A percentile compares a stretch with the other conserved stretches of the same genome.
Evolutionary conservation across 177 flowering plant species (phyloP).

Genomic region (Vitis hybrid): DNA sequence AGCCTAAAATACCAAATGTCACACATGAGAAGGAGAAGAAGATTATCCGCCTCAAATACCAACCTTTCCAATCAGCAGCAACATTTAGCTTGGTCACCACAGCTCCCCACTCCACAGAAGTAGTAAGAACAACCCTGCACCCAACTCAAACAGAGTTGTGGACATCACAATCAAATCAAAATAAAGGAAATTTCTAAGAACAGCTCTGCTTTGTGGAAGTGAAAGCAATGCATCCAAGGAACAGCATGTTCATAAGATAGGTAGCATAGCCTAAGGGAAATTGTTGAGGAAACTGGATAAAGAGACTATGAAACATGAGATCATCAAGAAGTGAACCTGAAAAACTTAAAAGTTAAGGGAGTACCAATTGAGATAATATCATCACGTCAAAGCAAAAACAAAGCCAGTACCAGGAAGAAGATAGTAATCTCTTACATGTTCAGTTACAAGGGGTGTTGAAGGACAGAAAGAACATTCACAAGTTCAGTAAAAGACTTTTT

Average conservation of each 20-base stretch:
- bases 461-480: no score
- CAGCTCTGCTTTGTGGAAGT: neutral
- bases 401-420: no score
- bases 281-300: neutral
- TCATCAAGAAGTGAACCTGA: no score
- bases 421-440: no score
- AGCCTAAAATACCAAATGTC: neutral
- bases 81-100: slow-evolving; percentile 74
- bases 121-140: slow-evolving; percentile 74
- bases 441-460: no score
- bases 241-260: neutral
- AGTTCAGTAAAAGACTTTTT: no score
- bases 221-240: neutral
- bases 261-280: neutral
- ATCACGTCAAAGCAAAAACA: no score
- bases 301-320: no score
- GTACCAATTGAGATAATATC: no score
- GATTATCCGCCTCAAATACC: slow-evolving; percentile 21
- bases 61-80: slow-evolving; percentile 97
- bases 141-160: neutral
- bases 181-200: neutral
- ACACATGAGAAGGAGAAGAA: slow-evolving; percentile 2
- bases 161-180: neutral
- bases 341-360: no score
- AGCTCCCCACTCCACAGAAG: slow-evolving; percentile 82